Conservation (phyloP, 1,284 basidiomycete genomes). For the Malassezia yamatoensis region DNA sequence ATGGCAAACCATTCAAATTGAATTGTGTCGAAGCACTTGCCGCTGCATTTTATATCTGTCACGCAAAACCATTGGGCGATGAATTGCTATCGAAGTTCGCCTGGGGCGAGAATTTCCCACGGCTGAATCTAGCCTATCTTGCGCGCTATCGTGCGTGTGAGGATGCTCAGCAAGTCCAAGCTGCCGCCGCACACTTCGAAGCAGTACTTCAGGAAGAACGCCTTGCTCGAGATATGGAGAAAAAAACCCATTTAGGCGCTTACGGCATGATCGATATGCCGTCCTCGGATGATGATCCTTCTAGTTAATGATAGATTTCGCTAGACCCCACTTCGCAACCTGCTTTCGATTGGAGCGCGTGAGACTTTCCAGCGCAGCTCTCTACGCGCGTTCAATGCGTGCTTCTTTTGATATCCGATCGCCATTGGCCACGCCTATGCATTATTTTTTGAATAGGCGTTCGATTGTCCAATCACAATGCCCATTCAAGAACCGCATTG, state of each 20-base stretch:
- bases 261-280: constrained; percentile 12
- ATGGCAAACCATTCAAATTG: constrained; percentile 43
- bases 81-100: constrained; percentile 37
- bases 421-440: too few relatives aligned
- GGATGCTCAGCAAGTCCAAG: constrained; percentile 22
- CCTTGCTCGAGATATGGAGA: constrained; percentile 3
- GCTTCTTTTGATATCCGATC: too few relatives aligned
- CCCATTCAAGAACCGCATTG: too few relatives aligned
- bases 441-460: too few relatives aligned
- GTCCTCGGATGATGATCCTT: constrained; percentile 1
- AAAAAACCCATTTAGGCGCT: constrained; percentile 9
- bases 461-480: too few relatives aligned
- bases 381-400: too few relatives aligned
- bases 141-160: constrained; percentile 25
- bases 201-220: constrained; percentile 26
- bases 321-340: neutral
- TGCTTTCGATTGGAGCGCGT: neutral
- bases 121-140: constrained; percentile 31
- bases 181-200: constrained; percentile 27
- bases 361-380: neutral
- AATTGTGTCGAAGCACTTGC: constrained; percentile 45
- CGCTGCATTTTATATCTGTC: constrained; percentile 36
- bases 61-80: constrained; percentile 26
- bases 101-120: constrained; percentile 37
- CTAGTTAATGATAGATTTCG: too few relatives aligned